Evolutionary conservation across 495 filamentous ascomycete genomes (phyloP).

Genomic region (Penicillium cataractarum): DNA sequence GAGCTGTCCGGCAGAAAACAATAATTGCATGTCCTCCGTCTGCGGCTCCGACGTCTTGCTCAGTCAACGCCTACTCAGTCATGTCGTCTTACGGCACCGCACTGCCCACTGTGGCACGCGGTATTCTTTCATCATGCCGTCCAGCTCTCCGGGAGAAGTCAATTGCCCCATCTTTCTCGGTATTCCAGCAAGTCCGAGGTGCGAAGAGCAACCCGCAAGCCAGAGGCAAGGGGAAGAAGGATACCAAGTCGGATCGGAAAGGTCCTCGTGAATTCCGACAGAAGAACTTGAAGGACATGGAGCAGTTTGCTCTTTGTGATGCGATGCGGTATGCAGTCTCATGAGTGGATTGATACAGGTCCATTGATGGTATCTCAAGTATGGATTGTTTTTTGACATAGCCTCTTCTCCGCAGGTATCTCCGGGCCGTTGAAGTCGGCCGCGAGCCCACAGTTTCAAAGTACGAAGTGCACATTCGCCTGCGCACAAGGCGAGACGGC

Average conservation of each 20-base stretch:
- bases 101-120: constrained; percentile 45
- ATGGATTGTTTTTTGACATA: constrained; percentile 17
- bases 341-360: no score
- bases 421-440: constrained; percentile 91
- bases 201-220: constrained; percentile 38
- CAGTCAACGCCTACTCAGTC: constrained; percentile 21
- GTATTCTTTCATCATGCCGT: constrained; percentile 43
- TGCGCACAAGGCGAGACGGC: constrained; percentile 80
- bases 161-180: constrained; percentile 40
- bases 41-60: constrained; percentile 13
- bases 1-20: constrained; percentile 46
- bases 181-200: constrained; percentile 45
- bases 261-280: constrained; percentile 62
- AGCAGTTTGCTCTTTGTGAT: constrained; percentile 82
- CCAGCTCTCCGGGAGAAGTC: constrained; percentile 32
- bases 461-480: constrained; percentile 83
- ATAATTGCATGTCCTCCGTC: constrained; percentile 32
- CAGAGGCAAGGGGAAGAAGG: constrained; percentile 46
- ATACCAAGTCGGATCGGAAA: constrained; percentile 68
- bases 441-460: constrained; percentile 69
- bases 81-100: constrained; percentile 47
- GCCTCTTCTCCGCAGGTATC: constrained; percentile 60
- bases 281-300: constrained; percentile 60
- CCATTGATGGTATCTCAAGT: not conserved
- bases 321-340: constrained; percentile 76